A percentile compares a stretch with the other conserved stretches of the same genome.
Conservation (phyloP, 176 grass and related monocot genomes). For the Oryza glumipatula region DNA sequence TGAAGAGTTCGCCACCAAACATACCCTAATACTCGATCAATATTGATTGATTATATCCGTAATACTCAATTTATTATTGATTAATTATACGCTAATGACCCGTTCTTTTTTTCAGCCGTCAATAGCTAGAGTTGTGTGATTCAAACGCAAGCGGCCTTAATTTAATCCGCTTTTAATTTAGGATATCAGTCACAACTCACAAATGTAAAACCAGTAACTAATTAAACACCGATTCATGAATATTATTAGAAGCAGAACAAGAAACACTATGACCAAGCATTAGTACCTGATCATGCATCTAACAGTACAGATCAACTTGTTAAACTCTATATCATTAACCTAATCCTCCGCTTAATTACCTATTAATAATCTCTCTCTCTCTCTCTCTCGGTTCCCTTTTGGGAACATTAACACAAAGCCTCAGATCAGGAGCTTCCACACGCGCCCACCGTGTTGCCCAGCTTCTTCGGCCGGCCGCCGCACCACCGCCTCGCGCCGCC, state of each 20-base stretch:
- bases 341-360: constrained; percentile 26
- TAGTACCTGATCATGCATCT: not conserved
- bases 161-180: too few relatives aligned
- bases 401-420: not conserved
- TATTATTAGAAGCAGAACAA: not conserved
- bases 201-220: not conserved
- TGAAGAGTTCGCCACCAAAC: too few relatives aligned
- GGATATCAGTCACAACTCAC: not conserved
- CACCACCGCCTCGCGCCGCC: constrained; percentile 31
- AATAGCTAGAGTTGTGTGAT: too few relatives aligned
- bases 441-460: constrained; percentile 57
- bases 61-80: too few relatives aligned
- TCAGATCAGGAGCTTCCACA: constrained; percentile 54
- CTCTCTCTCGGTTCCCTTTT: constrained; percentile 1
- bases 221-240: constrained; percentile 9
- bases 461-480: constrained; percentile 45
- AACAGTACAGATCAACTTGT: not conserved
- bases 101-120: too few relatives aligned
- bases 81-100: too few relatives aligned
- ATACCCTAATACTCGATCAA: too few relatives aligned
- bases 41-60: too few relatives aligned
- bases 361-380: constrained; percentile 8
- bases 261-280: not conserved
- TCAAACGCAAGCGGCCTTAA: too few relatives aligned
- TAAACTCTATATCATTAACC: constrained; percentile 19